phyloP scores from a whole-genome alignment of 2,329 filamentous ascomycete genomes.

The Diaporthe sp. region DNA sequence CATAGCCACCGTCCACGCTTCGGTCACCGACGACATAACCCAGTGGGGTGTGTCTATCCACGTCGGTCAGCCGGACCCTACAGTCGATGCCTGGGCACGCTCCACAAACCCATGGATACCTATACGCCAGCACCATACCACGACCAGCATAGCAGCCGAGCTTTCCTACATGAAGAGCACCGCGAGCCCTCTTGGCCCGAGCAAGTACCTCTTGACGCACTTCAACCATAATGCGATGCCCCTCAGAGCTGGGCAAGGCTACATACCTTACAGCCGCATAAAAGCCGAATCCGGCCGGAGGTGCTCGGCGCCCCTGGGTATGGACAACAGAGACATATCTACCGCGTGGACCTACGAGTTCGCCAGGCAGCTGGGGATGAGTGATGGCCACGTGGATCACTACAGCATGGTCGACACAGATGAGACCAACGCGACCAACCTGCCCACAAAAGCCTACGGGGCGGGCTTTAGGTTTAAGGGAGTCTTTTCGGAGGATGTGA shows the following conservation, averaged over 20 bases:
- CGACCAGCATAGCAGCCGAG: constrained; percentile 31
- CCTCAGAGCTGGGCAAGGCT: neutral
- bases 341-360: constrained; percentile 30
- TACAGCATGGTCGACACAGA: constrained; percentile 9
- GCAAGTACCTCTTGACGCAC: constrained; percentile 16
- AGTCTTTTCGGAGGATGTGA: neutral
- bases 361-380: constrained; percentile 28
- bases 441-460: neutral
- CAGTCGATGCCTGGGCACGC: neutral
- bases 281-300: neutral
- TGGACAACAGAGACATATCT: constrained; percentile 34
- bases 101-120: constrained; percentile 29
- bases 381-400: constrained; percentile 26
- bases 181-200: neutral
- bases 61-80: constrained; percentile 27
- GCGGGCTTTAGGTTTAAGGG: constrained; percentile 9
- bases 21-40: constrained; percentile 28
- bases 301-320: constrained; percentile 18
- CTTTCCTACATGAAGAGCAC: constrained; percentile 2
- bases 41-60: constrained; percentile 34
- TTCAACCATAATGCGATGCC: neutral
- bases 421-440: neutral
- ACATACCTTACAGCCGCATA: constrained; percentile 30
- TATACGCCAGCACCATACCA: constrained; percentile 24
- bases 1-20: constrained; percentile 31